Percentiles rank a stretch among this genome's conserved stretches.
phyloP scores from a whole-genome alignment of 2,329 filamentous ascomycete species.

The Cladophialophora exuberans region DNA sequence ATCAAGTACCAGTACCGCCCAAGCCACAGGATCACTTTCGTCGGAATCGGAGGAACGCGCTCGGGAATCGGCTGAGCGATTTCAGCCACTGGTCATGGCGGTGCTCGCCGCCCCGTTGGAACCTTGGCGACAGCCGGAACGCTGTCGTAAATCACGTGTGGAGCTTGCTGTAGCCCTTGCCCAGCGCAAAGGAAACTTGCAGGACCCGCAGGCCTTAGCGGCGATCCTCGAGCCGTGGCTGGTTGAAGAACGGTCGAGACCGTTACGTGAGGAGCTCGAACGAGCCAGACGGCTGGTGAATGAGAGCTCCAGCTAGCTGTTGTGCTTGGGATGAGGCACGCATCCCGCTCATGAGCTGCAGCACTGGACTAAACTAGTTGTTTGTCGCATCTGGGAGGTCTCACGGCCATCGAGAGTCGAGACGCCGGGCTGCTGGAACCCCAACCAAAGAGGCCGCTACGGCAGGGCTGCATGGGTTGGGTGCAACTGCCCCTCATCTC shows the following conservation, averaged over 20 bases:
- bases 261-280: conserved; percentile 32
- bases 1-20: conserved; percentile 14
- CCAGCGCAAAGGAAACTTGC: conserved; percentile 14
- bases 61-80: conserved; percentile 23
- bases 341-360: neutral
- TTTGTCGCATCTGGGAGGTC: too few relatives aligned
- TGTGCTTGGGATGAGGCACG: neutral
- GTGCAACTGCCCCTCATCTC: too few relatives aligned
- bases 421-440: too few relatives aligned
- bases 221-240: conserved; percentile 41
- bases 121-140: conserved; percentile 23
- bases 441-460: too few relatives aligned
- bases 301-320: neutral
- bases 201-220: conserved; percentile 19
- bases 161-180: conserved; percentile 25
- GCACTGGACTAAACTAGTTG: neutral
- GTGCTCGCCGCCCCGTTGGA: conserved; percentile 19
- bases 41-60: conserved; percentile 9
- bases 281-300: conserved; percentile 16
- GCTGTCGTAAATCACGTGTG: conserved; percentile 31
- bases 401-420: too few relatives aligned
- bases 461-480: too few relatives aligned
- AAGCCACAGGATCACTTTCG: conserved; percentile 14
- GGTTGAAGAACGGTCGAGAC: conserved; percentile 43
- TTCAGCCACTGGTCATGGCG: conserved; percentile 27